A percentile compares a stretch with the other conserved stretches of the same genome.
Conservation (phyloP, 1,139 yeast species). For the Hyphopichia buzzinii region DNA sequence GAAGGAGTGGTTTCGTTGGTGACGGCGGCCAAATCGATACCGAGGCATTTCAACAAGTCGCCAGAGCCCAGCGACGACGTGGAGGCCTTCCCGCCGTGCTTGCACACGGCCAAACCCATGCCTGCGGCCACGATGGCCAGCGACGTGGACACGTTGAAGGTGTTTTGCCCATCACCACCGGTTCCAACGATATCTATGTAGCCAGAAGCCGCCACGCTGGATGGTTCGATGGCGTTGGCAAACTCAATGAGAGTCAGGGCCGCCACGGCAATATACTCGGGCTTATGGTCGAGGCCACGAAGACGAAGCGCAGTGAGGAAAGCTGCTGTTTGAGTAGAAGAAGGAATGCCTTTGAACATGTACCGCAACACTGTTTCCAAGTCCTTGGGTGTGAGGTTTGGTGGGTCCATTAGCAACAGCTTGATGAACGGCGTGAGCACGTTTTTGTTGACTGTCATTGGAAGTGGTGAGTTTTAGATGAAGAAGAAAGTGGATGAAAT, state of each 20-base stretch:
- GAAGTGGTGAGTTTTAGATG: too few species aligned
- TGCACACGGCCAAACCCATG: constrained; percentile 77
- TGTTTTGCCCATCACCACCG: constrained; percentile 97
- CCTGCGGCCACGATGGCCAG: constrained; percentile 95
- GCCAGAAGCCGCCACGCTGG: constrained; percentile 46
- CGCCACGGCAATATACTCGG: constrained; percentile 83
- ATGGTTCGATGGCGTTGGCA: constrained; percentile 49
- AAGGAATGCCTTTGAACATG: constrained; percentile 57
- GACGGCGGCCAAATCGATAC: constrained; percentile 72
- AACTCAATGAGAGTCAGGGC: constrained; percentile 66
- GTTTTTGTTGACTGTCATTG: constrained; percentile 25
- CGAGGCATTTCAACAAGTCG: constrained; percentile 73
- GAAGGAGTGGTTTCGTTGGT: constrained; percentile 62
- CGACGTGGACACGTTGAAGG: constrained; percentile 94
- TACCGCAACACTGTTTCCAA: constrained; percentile 57
- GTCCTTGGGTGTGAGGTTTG: constrained; percentile 58
- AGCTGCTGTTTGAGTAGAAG: constrained; percentile 73
- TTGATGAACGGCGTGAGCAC: constrained; percentile 62
- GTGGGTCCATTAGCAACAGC: constrained; percentile 57
- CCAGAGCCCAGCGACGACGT: constrained; percentile 94
- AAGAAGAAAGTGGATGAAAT: too few species aligned
- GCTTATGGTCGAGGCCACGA: constrained; percentile 75
- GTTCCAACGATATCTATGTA: constrained; percentile 94
- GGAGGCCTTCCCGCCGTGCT: constrained; percentile 95
- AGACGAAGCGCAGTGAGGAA: constrained; percentile 75